phyloP scores from a whole-genome alignment of 2,329 filamentous ascomycete species.

The Colletotrichum australisinense region DNA sequence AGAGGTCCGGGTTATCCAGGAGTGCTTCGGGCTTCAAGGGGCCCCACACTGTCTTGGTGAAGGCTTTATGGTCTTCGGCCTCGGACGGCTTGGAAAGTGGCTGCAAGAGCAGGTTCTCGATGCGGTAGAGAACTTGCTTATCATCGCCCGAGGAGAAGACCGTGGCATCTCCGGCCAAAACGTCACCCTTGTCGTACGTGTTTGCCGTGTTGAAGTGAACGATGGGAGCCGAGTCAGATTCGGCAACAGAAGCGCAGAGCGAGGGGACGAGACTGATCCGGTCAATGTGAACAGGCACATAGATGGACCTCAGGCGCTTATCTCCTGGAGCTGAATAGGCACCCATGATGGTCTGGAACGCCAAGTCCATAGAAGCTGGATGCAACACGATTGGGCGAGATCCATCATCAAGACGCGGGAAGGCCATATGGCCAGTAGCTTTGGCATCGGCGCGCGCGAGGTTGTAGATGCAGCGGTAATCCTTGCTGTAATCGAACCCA shows the following conservation, averaged over 20 bases:
- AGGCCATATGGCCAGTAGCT: not conserved
- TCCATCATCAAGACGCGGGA: not conserved
- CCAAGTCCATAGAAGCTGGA: conserved; percentile 46
- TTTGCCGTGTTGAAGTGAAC: conserved; percentile 9
- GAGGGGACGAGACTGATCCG: conserved; percentile 11
- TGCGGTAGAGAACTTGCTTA: not conserved
- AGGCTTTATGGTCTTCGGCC: conserved; percentile 9
- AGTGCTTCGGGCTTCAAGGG: not conserved
- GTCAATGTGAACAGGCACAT: conserved; percentile 43
- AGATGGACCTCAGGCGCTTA: conserved; percentile 43
- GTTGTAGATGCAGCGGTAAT: conserved; percentile 2
- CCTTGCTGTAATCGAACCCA: not conserved
- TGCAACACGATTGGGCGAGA: conserved; percentile 40
- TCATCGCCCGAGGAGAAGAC: conserved; percentile 1
- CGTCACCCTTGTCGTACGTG: not conserved
- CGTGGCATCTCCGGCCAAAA: not conserved
- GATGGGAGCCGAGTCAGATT: not conserved
- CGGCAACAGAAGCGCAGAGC: not conserved
- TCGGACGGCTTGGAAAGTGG: conserved; percentile 4
- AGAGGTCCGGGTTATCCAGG: conserved; percentile 3
- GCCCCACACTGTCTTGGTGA: conserved; percentile 17
- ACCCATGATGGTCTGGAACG: conserved; percentile 47
- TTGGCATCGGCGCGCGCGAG: not conserved
- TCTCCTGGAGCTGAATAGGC: conserved; percentile 47
- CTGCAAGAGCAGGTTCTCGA: conserved; percentile 9